Evolutionary conservation across 345 rosid genomes (phyloP), one percentile per base, ranked within the genome.

Genomic region (Bruguiera gymnorhiza): DNA sequence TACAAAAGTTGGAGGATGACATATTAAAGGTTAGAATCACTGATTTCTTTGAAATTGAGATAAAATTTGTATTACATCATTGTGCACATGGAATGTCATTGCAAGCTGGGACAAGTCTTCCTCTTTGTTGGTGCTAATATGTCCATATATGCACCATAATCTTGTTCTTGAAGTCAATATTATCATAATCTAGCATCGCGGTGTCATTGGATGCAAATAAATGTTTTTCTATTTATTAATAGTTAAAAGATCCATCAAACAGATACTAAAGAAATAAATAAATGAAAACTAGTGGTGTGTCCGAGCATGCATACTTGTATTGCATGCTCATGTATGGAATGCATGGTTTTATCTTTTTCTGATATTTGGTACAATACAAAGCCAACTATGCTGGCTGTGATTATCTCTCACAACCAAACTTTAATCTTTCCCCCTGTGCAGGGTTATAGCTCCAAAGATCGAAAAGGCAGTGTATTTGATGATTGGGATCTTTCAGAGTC

Each of bases 1-100:
- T 92, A 76, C 99, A 92, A 72, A 95, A 92, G 86, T 81, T 95
- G 87, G 99, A 92, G 78, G 99, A 92, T 78, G 99, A 92, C 77
- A 95, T 92, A 58, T 82, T 83, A 80, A 92, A 92, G 97, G 97
- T 94, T 73, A 27, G 86, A 59, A 76, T 62, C 39, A 66, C 69
- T 61, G 73, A 72, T 70, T 76, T 69, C 10, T 26, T 65, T 29
- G 54, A 68, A 46, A 43, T 43, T 43, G 18, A 13, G 16, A 43
- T 43, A 43, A 43, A 11, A 43, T 43, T 43, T 43, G 50, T 4
- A 13, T 16, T 43, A 11, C 19, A 15, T 43, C 19, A 43, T 43
- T 43, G 50, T 43, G 19, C 18, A 13, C 50, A 11, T 43, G 48
- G 48, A 13, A 43, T 43, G 48, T 11, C 48, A 43, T 43, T 43